Evolutionary conservation across 306 rosid species (phyloP).

Genomic region (Cajanus cajan): DNA sequence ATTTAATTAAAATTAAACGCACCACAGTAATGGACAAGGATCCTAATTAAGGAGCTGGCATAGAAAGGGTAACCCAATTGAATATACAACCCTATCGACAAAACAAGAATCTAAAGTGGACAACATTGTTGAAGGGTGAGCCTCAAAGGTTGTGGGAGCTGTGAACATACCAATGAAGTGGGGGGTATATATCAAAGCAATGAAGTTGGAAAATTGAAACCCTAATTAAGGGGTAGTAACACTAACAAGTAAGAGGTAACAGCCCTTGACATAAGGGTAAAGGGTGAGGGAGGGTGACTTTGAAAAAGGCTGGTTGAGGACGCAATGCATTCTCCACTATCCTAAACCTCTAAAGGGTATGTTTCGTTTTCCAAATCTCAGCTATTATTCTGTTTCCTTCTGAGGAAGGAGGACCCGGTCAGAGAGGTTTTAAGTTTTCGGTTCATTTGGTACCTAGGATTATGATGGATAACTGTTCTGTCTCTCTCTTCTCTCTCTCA

Average conservation of each 20-base stretch:
- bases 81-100: not conserved
- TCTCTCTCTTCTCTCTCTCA: conserved; percentile 30
- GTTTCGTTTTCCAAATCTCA: conserved; percentile 40
- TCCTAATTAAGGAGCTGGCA: not conserved
- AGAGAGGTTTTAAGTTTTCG: conserved; percentile 49
- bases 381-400: conserved; percentile 48
- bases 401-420: conserved; percentile 42
- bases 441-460: conserved; percentile 64
- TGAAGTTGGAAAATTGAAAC: conserved; percentile 31
- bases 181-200: not conserved
- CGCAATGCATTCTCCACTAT: conserved; percentile 36
- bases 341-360: conserved; percentile 28
- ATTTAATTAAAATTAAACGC: not conserved
- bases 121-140: conserved; percentile 11
- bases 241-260: not conserved
- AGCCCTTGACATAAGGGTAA: not conserved
- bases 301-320: conserved; percentile 45
- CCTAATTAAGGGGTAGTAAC: conserved; percentile 12
- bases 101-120: not conserved
- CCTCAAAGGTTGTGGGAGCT: not conserved
- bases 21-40: not conserved
- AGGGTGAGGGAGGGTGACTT: not conserved
- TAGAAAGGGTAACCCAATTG: not conserved
- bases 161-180: not conserved
- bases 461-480: conserved; percentile 67